Evolutionary conservation across 495 filamentous ascomycete genomes (phyloP).

Genomic region (Penicillium verhagenii): DNA sequence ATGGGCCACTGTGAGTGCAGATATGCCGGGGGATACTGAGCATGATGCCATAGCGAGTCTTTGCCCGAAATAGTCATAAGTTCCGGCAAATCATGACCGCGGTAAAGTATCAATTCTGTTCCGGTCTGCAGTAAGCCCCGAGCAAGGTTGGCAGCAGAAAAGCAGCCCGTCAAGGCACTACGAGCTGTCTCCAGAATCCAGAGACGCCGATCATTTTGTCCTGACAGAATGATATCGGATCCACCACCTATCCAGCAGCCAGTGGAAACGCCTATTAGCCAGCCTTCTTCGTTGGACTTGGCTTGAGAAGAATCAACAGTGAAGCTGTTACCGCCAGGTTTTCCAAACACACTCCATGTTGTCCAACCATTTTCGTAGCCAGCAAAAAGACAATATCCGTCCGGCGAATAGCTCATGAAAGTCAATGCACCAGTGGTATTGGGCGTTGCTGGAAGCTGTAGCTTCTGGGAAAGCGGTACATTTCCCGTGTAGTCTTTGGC

Average conservation of each 20-base stretch:
- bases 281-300: conserved; percentile 67
- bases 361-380: conserved; percentile 94
- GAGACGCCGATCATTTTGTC: conserved; percentile 67
- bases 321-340: conserved; percentile 80
- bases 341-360: conserved; percentile 96
- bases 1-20: conserved; percentile 92
- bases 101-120: conserved; percentile 82
- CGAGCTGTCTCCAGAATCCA: conserved; percentile 91
- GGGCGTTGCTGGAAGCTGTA: conserved; percentile 62
- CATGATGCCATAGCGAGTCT: conserved; percentile 86
- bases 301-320: conserved; percentile 62
- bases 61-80: conserved; percentile 91
- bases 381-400: conserved; percentile 94
- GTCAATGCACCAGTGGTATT: conserved; percentile 65
- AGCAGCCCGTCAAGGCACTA: conserved; percentile 86
- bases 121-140: conserved; percentile 85
- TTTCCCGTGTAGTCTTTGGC: conserved; percentile 92
- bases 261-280: conserved; percentile 71
- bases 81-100: conserved; percentile 87
- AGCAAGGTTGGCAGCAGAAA: conserved; percentile 83
- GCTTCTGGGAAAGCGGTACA: conserved; percentile 82
- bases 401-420: conserved; percentile 84
- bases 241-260: conserved; percentile 86
- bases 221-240: conserved; percentile 75
- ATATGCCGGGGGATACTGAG: conserved; percentile 81